A percentile compares a stretch with the other conserved stretches of the same genome.
phyloP scores from a whole-genome alignment of 2,329 filamentous ascomycete genomes.

The Clathrospora elynae region DNA sequence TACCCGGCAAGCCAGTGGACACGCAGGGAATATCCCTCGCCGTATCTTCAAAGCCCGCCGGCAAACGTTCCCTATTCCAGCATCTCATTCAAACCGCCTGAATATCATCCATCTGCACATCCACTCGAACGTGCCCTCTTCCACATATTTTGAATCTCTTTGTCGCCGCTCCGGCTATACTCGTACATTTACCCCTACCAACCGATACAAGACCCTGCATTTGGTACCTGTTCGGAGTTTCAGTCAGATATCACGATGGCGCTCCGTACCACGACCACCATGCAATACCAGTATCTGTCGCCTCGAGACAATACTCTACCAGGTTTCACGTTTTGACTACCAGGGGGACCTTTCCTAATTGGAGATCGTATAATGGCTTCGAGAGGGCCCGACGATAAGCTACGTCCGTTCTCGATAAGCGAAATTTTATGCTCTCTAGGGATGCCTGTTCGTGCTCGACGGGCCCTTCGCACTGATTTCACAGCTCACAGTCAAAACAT shows the following conservation, averaged over 20 bases:
- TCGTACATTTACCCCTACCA: constrained; percentile 1
- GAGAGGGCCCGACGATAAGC: constrained; percentile 5
- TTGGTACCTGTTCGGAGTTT: background rate
- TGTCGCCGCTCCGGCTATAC: constrained; percentile 1
- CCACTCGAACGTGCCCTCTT: no score
- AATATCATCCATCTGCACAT: background rate
- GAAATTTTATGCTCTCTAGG: constrained; percentile 9
- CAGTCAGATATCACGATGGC: background rate
- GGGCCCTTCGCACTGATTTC: background rate
- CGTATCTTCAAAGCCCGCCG: no score
- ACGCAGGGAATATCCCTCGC: no score
- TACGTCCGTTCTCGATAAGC: constrained; percentile 5
- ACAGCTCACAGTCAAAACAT: background rate
- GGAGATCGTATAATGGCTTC: background rate
- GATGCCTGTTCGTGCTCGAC: background rate
- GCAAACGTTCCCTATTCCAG: no score
- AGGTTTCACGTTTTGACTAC: background rate
- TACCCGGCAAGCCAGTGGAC: no score
- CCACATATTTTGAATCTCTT: background rate
- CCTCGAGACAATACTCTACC: no score
- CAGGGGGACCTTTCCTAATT: no score
- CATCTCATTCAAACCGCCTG: no score
- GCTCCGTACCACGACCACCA: no score
- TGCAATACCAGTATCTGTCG: constrained; percentile 1
- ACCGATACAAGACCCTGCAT: constrained; percentile 2